These are phyloP conservation scores for Salix brachista DNA, from an alignment of 345 rosid species.

Conservation along the genomic window DNA sequence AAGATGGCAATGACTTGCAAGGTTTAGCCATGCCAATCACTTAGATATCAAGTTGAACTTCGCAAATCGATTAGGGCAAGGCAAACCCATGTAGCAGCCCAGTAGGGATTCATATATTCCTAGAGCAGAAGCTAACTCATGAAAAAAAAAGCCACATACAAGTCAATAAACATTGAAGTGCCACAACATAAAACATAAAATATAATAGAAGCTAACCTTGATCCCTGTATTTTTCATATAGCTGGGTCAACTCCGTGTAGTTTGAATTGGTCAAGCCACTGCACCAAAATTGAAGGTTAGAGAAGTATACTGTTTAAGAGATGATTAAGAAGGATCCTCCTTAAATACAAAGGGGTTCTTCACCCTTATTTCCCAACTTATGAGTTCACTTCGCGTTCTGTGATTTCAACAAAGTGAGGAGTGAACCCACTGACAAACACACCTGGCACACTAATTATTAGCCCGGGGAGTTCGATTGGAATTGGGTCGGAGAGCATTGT, in stretches of 20 bases:
- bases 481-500: not conserved
- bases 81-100: not conserved
- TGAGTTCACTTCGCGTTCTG: too few species aligned
- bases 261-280: conserved; percentile 94
- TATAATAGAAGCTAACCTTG: conserved; percentile 46
- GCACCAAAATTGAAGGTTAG: conserved; percentile 18
- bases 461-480: not conserved
- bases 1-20: not conserved
- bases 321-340: not conserved
- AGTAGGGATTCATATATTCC: not conserved
- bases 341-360: too few species aligned
- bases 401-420: not conserved
- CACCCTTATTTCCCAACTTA: not conserved
- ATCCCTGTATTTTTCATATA: conserved; percentile 77
- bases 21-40: not conserved
- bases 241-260: conserved; percentile 75
- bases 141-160: not conserved
- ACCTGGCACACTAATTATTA: not conserved
- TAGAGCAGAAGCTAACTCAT: not conserved
- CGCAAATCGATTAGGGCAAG: not conserved
- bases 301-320: not conserved
- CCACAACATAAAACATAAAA: not conserved
- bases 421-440: not conserved
- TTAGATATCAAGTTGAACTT: not conserved
- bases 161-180: not conserved